Evolutionary conservation across 768 basidiomycete species (phyloP).

Genomic region (Leccinum uliginosum): DNA sequence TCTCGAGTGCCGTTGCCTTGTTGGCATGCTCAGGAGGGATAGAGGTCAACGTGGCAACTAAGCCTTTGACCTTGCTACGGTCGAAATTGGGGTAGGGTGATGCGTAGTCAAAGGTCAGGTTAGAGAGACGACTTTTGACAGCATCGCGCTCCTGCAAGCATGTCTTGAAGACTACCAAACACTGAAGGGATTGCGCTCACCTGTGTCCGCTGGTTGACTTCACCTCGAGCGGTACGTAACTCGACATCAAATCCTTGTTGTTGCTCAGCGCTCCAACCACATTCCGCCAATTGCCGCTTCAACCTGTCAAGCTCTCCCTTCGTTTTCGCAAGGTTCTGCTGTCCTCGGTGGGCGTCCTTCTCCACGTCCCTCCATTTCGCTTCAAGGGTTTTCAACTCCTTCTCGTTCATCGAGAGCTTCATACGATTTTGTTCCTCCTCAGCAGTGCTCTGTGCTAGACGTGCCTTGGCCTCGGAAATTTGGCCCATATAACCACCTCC

Average conservation of each 20-base stretch:
- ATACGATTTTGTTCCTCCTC: conserved; percentile 82
- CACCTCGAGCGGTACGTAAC: conserved; percentile 47
- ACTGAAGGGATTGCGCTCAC: conserved; percentile 35
- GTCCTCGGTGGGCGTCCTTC: conserved; percentile 74
- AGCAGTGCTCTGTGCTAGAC: conserved; percentile 69
- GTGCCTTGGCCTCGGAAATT: conserved; percentile 77
- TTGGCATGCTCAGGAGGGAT: conserved; percentile 66
- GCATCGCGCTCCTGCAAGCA: conserved; percentile 57
- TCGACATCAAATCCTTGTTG: conserved; percentile 55
- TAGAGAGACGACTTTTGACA: conserved; percentile 60
- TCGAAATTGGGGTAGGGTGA: conserved; percentile 79
- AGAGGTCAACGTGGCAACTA: conserved; percentile 84
- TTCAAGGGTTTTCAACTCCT: conserved; percentile 75
- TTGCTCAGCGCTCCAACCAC: conserved; percentile 75
- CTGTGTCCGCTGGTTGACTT: conserved; percentile 57
- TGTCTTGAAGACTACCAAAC: conserved; percentile 7
- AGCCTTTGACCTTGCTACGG: conserved; percentile 81
- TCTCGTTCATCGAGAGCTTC: conserved; percentile 71
- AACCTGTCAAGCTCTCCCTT: conserved; percentile 55
- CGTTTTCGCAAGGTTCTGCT: conserved; percentile 61
- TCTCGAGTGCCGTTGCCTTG: conserved; percentile 87
- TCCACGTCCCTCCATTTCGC: conserved; percentile 78
- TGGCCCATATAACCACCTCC: conserved; percentile 97
- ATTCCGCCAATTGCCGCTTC: conserved; percentile 46
- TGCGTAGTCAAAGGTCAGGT: conserved; percentile 80